Conservation (phyloP, 1,284 basidiomycete species). For the Rhizoctonia solani region DNA sequence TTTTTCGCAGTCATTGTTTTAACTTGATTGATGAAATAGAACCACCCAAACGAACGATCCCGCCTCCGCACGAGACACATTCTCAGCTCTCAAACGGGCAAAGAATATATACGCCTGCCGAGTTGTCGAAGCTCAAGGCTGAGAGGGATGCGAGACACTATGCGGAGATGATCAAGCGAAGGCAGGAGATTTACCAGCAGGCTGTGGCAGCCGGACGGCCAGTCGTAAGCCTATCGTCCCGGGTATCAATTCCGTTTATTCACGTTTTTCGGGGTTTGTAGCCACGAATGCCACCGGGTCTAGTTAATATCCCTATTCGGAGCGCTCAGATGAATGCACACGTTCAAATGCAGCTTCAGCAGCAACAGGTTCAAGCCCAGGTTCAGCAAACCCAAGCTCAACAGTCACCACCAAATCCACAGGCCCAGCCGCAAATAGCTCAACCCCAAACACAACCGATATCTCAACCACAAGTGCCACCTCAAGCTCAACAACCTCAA, state of each 20-base stretch:
- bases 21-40: neutral
- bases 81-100: constrained; percentile 39
- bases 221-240: neutral
- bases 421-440: constrained; percentile 19
- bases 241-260: neutral
- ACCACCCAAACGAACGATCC: constrained; percentile 42
- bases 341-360: constrained; percentile 30
- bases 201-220: constrained; percentile 23
- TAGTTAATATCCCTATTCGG: constrained; percentile 36
- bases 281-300: constrained; percentile 29
- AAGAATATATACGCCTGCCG: constrained; percentile 45
- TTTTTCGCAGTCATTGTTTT: neutral
- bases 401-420: constrained; percentile 7
- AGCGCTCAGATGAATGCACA: constrained; percentile 20
- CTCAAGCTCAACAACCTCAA: constrained; percentile 2
- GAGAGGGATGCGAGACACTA: constrained; percentile 36
- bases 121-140: constrained; percentile 41
- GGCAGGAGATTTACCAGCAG: constrained; percentile 30
- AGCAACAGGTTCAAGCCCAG: constrained; percentile 16
- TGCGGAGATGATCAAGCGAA: constrained; percentile 32
- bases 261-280: neutral
- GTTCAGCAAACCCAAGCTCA: neutral
- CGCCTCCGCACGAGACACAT: constrained; percentile 49
- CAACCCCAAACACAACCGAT: no score
- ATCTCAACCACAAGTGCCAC: constrained; percentile 4